Evolutionary conservation across 345 rosid species (phyloP).

Genomic region (Lepidium aucheri): DNA sequence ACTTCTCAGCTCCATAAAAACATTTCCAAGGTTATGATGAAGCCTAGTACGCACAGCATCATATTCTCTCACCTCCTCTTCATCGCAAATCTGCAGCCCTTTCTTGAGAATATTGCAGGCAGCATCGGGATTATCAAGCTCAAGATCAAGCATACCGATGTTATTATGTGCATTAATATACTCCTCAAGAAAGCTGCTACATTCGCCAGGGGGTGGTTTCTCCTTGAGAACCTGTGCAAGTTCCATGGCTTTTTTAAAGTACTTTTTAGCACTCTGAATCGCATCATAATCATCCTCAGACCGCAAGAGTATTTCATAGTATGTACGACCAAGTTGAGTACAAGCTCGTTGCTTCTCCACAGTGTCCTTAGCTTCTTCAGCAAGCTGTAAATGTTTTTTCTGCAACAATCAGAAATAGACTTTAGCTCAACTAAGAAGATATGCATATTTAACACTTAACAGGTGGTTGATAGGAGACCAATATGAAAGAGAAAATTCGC

Average conservation of each 20-base stretch:
- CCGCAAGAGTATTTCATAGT: slow-evolving; percentile 55
- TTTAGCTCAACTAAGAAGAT: background rate
- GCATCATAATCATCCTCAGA: slow-evolving; percentile 62
- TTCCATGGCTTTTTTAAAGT: slow-evolving; percentile 73
- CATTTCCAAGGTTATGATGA: slow-evolving; percentile 86
- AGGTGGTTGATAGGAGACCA: background rate
- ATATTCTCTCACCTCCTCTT: slow-evolving; percentile 67
- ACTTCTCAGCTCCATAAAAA: slow-evolving; percentile 53
- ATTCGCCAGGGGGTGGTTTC: slow-evolving; percentile 44
- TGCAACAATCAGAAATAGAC: slow-evolving; percentile 14
- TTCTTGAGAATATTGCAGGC: slow-evolving; percentile 46
- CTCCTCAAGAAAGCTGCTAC: slow-evolving; percentile 72
- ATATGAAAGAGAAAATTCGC: background rate
- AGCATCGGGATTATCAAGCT: slow-evolving; percentile 73
- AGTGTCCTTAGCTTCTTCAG: slow-evolving; percentile 56
- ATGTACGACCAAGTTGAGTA: slow-evolving; percentile 92
- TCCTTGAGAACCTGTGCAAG: slow-evolving; percentile 60
- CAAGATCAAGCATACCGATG: slow-evolving; percentile 83
- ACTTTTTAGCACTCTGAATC: slow-evolving; percentile 69
- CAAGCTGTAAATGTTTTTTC: slow-evolving; percentile 89
- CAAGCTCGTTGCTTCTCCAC: slow-evolving; percentile 92
- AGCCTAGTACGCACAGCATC: slow-evolving; percentile 84
- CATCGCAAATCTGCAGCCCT: slow-evolving; percentile 79
- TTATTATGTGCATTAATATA: slow-evolving; percentile 87
- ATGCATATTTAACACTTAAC: background rate